Conservation (phyloP, 441 rosid species). For the Syzygium syzygioides region DNA sequence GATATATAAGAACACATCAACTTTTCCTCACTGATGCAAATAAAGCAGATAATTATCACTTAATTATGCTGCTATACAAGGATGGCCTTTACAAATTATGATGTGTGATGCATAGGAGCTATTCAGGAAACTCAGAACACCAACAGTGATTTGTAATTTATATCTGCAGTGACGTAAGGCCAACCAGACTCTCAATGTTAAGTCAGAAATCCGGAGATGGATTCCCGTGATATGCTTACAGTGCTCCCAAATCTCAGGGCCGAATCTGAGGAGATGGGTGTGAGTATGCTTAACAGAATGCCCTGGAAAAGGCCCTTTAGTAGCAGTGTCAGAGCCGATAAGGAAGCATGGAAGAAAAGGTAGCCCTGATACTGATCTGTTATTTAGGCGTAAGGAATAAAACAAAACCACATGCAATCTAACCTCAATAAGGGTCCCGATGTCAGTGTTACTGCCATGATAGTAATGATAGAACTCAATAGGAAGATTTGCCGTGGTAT, state of each 20-base stretch:
- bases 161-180: background rate
- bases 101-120: background rate
- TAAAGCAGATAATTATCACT: background rate
- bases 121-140: background rate
- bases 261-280: too few species aligned
- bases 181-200: background rate
- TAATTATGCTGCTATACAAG: background rate
- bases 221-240: too few species aligned
- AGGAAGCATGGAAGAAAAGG: too few species aligned
- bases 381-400: background rate
- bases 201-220: background rate
- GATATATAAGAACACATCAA: background rate
- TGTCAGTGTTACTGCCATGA: conserved; percentile 70
- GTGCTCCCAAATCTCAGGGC: too few species aligned
- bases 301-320: too few species aligned
- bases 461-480: conserved; percentile 79
- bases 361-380: background rate
- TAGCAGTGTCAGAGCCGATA: too few species aligned
- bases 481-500: conserved; percentile 61
- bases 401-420: background rate
- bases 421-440: too few species aligned
- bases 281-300: too few species aligned
- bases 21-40: background rate
- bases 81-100: background rate
- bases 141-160: background rate